Base-by-base conservation (phyloP, 2,329 filamentous ascomycete species). In the Sclerotinia sclerotiorum region DNA sequence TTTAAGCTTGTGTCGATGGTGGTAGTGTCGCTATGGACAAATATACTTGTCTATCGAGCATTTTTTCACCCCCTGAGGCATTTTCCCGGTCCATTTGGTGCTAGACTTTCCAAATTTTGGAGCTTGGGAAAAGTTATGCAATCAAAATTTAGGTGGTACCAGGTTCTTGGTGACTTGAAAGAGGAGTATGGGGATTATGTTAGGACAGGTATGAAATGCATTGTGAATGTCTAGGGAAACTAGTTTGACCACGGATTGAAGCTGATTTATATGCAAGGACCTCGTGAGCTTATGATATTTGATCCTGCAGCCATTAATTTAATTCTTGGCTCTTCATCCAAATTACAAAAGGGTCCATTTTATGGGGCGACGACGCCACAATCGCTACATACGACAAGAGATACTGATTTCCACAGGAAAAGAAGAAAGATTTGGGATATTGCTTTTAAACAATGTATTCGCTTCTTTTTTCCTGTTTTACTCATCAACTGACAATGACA, bases 41-140 rank as follows among this genome's bases (percentile, higher is more conserved):
- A 84, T 19, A 82, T 87, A 77, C 78, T 87, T 42, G 81, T 83
- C 63, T 85, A 88, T 72, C 74, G 87, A 7, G 82, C 84, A 0
- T 82, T 87, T 79, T 81, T 75, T 76, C 75, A 62, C 74, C 76
- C 57, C 46, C 73, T 79, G 65, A 74, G 65, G 19, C 65, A 61
- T 19, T 77, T 77, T 24, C 73, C 75, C 5, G 76, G 76, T 8
- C 76, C 76, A 1, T 68, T 71, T 4, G 49, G 65, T n/a, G 71
- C 72, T 8, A 71, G 70, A 27, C 54, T 76, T 2, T 69, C 70
- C 3, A 76, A 74, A n/a, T 67, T 76, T 11, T 72, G 67, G 68
- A 72, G 72, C 54, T 44, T 72, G 0, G 55, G 62, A 1, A 56
- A 70, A 39, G 46, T 73, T n/a, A n/a, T 44, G 5, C 35, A 51